Base-by-base conservation (phyloP, 2,329 filamentous ascomycete genomes). In the Trichoderma semiorbis region DNA sequence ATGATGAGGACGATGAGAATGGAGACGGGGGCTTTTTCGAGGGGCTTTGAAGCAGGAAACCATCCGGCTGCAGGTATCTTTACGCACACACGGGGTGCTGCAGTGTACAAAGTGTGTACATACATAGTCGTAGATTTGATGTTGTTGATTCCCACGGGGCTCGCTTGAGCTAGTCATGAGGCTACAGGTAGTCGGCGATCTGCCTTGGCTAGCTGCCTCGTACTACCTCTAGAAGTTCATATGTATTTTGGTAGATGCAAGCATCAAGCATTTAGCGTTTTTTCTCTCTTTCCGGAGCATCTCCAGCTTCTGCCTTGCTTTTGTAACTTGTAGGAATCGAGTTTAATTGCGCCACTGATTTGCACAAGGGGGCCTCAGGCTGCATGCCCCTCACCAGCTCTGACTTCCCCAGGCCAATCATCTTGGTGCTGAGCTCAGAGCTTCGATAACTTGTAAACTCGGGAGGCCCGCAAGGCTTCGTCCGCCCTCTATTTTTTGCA, bases 1-100 rank as follows among this genome's bases (percentile, higher is more conserved):
- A 75, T 65, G 79, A 81, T 55, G 83, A 84, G 28, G 79, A 81
- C 21, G 84, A 84, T 26, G 83, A 85, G 70, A 87, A 86, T 18
- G 88, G 84, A 68, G 87, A 85, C 26, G 87, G 84, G 11, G 86
- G 87, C 14, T 91, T 91, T 80, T 90, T 91, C 75, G 87, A 90
- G 76, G 78, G 79, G 34, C 55, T 69, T 6, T 73, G 28, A 72
- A 21, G 67, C 57, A 47, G 34, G 39, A 24, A 3, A 12, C 30
- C 57, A 60, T 60, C 11, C n/a, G 28, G 11, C 24, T 28, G 57
- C 57, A 69, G 36, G 50, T 30, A 55, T 30, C 64, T n/a, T 57
- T 55, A 67, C 10, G 47, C 50, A 26, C 16, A 68, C 21, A 55
- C 32, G 47, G 32, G n/a, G 47, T 47, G n/a, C 43, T n/a, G 43